Percentiles rank a stretch among this genome's conserved stretches.
Conservation (phyloP, 371 early-diverging fungal genomes). For the Parasitella parasitica region DNA sequence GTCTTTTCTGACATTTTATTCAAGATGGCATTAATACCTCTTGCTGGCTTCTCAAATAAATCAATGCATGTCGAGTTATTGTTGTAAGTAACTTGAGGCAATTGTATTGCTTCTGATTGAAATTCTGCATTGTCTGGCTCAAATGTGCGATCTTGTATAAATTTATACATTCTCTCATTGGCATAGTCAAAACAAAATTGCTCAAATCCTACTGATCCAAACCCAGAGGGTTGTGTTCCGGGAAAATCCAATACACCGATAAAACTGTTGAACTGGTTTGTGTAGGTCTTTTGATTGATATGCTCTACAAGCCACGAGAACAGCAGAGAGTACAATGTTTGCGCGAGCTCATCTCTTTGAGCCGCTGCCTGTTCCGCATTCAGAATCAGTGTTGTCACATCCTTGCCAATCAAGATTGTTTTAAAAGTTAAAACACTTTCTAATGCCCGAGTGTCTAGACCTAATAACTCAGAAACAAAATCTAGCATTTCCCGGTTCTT, state of each 20-base stretch:
- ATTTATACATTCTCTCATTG: slow-evolving; percentile 73
- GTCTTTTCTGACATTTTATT: slow-evolving; percentile 32
- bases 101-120: slow-evolving; percentile 46
- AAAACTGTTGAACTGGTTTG: slow-evolving; percentile 61
- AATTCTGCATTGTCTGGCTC: slow-evolving; percentile 41
- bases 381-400: slow-evolving; percentile 52
- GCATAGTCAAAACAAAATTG: slow-evolving; percentile 78
- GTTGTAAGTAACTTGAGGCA: slow-evolving; percentile 37
- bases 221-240: slow-evolving; percentile 38
- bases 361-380: slow-evolving; percentile 48
- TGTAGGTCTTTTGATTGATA: slow-evolving; percentile 30
- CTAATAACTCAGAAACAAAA: slow-evolving; percentile 71
- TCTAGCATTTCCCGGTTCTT: slow-evolving; percentile 60
- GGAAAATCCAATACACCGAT: slow-evolving; percentile 73
- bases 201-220: slow-evolving; percentile 53
- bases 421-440: slow-evolving; percentile 36
- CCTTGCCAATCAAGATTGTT: slow-evolving; percentile 32
- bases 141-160: slow-evolving; percentile 61
- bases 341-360: slow-evolving; percentile 26
- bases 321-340: slow-evolving; percentile 19
- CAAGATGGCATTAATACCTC: slow-evolving; percentile 51
- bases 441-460: slow-evolving; percentile 63
- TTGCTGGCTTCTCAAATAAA: slow-evolving; percentile 33
- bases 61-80: slow-evolving; percentile 41
- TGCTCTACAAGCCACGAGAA: slow-evolving; percentile 28